Conservation (phyloP, 768 basidiomycete genomes). For the Lactarius sp. region DNA sequence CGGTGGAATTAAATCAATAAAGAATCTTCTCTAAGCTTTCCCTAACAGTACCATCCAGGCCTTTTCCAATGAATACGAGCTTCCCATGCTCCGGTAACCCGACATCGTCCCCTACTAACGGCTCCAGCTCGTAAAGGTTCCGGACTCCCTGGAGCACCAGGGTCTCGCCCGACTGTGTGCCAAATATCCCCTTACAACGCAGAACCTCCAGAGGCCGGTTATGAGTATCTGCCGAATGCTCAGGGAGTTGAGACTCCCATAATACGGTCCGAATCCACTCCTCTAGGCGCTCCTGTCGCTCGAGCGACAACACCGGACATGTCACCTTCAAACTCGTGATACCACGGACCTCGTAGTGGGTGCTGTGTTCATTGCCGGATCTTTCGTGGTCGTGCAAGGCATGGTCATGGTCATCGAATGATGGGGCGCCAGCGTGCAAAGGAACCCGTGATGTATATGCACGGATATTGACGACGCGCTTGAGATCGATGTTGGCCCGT, state of each 20-base stretch:
- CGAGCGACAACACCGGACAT: constrained; percentile 52
- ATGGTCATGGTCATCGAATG: constrained; percentile 32
- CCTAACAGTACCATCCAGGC: constrained; percentile 53
- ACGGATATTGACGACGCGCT: constrained; percentile 69
- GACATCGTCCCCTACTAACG: constrained; percentile 33
- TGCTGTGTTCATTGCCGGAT: constrained; percentile 26
- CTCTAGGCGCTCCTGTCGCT: constrained; percentile 55
- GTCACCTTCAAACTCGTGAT: constrained; percentile 75
- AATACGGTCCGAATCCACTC: constrained; percentile 75
- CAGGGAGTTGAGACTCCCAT: constrained; percentile 68
- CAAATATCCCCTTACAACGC: constrained; percentile 85
- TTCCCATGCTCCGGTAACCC: constrained; percentile 66
- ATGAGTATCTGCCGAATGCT: constrained; percentile 14
- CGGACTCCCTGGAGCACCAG: constrained; percentile 89
- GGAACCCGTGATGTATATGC: constrained; percentile 61
- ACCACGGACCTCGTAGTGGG: constrained; percentile 71
- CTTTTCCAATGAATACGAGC: constrained; percentile 84
- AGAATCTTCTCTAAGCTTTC: constrained; percentile 43
- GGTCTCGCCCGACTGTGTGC: constrained; percentile 46
- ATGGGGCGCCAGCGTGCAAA: constrained; percentile 28
- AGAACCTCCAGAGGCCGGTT: constrained; percentile 50
- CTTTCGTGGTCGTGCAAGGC: constrained; percentile 30
- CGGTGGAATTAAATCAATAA: background rate
- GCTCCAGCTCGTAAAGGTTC: constrained; percentile 75
- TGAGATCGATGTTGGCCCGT: constrained; percentile 67